These are phyloP conservation scores for Camelina laxa DNA, from an alignment of 345 rosid species.

Conservation along the genomic window DNA sequence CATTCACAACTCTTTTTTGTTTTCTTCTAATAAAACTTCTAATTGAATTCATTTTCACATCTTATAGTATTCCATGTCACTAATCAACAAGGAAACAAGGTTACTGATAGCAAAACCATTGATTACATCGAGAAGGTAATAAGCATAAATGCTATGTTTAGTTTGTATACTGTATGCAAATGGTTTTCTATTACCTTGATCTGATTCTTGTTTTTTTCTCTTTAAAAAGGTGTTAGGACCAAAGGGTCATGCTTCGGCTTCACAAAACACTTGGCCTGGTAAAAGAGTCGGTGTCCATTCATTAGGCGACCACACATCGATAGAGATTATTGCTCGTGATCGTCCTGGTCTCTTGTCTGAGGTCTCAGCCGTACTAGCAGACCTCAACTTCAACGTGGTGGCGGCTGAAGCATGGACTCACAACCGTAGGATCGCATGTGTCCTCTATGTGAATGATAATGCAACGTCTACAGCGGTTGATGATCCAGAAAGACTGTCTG, in stretches of 20 bases:
- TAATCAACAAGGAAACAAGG: slow-evolving; percentile 84
- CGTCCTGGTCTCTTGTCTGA: slow-evolving; percentile 93
- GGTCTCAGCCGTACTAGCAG: slow-evolving; percentile 77
- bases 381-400: slow-evolving; percentile 75
- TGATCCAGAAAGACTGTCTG: slow-evolving; percentile 62
- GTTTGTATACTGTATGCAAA: slow-evolving; percentile 3
- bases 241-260: slow-evolving; percentile 56
- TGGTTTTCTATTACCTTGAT: not conserved
- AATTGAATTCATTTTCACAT: slow-evolving; percentile 17
- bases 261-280: slow-evolving; percentile 62
- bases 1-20: not conserved
- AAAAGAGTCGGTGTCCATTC: slow-evolving; percentile 82
- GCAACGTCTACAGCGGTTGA: slow-evolving; percentile 60
- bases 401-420: slow-evolving; percentile 98
- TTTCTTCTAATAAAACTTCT: not conserved
- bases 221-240: slow-evolving; percentile 79
- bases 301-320: slow-evolving; percentile 80
- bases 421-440: slow-evolving; percentile 79
- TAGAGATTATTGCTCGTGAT: slow-evolving; percentile 85
- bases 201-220: slow-evolving; percentile 15
- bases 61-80: slow-evolving; percentile 80
- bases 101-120: slow-evolving; percentile 73
- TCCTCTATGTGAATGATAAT: slow-evolving; percentile 77
- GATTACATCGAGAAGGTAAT: slow-evolving; percentile 81
- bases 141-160: not conserved